Conservation (phyloP, 192 early-diverging fungal species). For the Backusella psychrophila region DNA sequence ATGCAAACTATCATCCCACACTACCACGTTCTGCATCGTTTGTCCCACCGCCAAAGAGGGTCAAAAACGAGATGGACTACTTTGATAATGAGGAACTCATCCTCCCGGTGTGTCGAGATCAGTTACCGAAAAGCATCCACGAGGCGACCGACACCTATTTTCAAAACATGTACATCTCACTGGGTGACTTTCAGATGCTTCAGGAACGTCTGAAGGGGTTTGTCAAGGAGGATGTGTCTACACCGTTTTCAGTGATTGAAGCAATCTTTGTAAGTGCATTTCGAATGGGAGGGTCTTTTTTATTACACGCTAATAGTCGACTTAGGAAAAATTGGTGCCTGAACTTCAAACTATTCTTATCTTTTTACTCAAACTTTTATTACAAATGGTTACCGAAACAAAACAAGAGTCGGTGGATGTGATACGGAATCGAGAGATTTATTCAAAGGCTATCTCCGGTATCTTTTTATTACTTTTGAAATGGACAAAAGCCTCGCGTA, state of each 20-base stretch:
- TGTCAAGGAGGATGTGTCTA: not conserved
- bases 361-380: conserved; percentile 49
- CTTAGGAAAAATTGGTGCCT: conserved; percentile 39
- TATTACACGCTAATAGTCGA: too few species aligned
- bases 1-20: not conserved
- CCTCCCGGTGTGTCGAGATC: not conserved
- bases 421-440: conserved; percentile 68
- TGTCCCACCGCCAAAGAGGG: not conserved
- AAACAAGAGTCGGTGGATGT: conserved; percentile 49
- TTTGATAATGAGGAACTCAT: not conserved
- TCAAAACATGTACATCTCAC: conserved; percentile 4
- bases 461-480: conserved; percentile 69
- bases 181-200: conserved; percentile 2
- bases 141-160: not conserved
- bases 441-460: conserved; percentile 68
- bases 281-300: too few species aligned
- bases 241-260: conserved; percentile 15
- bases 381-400: conserved; percentile 38
- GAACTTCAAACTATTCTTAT: conserved; percentile 53
- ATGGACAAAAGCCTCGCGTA: conserved; percentile 64
- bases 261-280: conserved; percentile 44
- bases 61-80: not conserved
- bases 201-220: not conserved
- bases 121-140: not conserved
- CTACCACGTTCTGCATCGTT: conserved; percentile 10